phyloP scores from a whole-genome alignment of 352 stramenopile genomes.

The Phytophthora podocarpi region DNA sequence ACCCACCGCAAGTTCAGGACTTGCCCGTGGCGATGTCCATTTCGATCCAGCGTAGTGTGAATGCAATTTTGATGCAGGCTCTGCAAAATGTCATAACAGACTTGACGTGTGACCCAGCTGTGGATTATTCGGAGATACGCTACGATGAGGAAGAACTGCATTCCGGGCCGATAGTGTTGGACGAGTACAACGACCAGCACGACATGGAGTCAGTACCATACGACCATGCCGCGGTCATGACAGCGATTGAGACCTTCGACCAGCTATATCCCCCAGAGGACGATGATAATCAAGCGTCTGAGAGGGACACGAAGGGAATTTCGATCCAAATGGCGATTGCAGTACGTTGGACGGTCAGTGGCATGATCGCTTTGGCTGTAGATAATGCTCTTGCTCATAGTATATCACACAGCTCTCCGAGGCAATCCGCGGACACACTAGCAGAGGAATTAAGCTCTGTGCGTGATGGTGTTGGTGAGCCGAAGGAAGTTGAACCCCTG shows the following conservation, averaged over 20 bases:
- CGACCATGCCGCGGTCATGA: slow-evolving; percentile 22
- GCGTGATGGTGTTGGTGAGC: not conserved
- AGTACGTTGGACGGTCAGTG: slow-evolving; percentile 45
- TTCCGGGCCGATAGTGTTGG: not conserved
- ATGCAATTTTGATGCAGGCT: slow-evolving; percentile 34
- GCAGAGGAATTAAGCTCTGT: not conserved
- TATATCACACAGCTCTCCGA: not conserved
- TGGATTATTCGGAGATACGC: not conserved
- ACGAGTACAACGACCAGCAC: not conserved
- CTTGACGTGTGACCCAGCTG: slow-evolving; percentile 7
- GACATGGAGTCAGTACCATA: slow-evolving; percentile 10
- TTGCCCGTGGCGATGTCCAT: slow-evolving; percentile 32
- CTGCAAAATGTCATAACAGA: slow-evolving; percentile 35
- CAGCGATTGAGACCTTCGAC: slow-evolving; percentile 25
- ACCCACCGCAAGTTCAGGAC: not conserved
- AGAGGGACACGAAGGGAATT: slow-evolving; percentile 10
- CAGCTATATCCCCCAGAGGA: slow-evolving; percentile 7
- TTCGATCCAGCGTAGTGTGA: slow-evolving; percentile 40
- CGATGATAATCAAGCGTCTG: slow-evolving; percentile 8
- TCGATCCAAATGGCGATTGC: slow-evolving; percentile 56
- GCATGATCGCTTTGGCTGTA: slow-evolving; percentile 46
- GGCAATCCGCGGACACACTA: not conserved
- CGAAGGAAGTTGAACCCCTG: not conserved
- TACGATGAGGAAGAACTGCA: not conserved
- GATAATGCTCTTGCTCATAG: slow-evolving; percentile 34